phyloP scores from a whole-genome alignment of 1,284 basidiomycete species.

The Gymnopus androsaceus region DNA sequence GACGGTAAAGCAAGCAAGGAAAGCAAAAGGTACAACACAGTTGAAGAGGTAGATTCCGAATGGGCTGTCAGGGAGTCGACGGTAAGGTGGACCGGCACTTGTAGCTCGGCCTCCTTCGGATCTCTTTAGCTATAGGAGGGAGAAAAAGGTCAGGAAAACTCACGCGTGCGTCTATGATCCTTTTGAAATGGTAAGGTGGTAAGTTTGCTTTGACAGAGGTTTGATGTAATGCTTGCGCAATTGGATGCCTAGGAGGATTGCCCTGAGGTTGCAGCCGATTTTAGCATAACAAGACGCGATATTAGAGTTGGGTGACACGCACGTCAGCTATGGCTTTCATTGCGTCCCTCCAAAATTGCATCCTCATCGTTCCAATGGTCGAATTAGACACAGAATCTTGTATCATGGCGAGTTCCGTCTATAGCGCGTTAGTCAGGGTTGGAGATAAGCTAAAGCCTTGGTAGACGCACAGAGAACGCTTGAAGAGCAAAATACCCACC shows the following conservation, averaged over 20 bases:
- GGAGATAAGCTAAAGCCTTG: conserved; percentile 14
- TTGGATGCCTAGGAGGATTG: conserved; percentile 79
- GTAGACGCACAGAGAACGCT: conserved; percentile 80
- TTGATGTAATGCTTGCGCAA: conserved; percentile 75
- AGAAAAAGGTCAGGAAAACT: conserved; percentile 29
- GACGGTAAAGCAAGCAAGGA: conserved; percentile 68
- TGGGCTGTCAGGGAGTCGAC: conserved; percentile 71
- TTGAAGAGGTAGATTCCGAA: conserved; percentile 79
- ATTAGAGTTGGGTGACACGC: conserved; percentile 29
- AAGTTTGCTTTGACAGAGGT: conserved; percentile 53
- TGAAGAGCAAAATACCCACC: conserved; percentile 80
- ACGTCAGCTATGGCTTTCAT: conserved; percentile 73
- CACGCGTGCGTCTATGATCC: conserved; percentile 86
- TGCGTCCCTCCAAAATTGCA: conserved; percentile 93
- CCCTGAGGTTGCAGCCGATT: conserved; percentile 46
- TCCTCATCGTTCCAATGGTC: conserved; percentile 83
- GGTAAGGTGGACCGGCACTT: conserved; percentile 69
- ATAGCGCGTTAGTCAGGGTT: conserved; percentile 21
- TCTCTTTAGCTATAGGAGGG: conserved; percentile 16
- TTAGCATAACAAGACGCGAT: background rate
- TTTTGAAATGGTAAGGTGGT: conserved; percentile 77
- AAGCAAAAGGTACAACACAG: conserved; percentile 78
- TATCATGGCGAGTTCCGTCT: conserved; percentile 85
- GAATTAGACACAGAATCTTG: conserved; percentile 80
- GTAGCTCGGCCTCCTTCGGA: conserved; percentile 72